Base-by-base conservation (phyloP, 768 basidiomycete genomes). In the Termitomyces titanicus region DNA sequence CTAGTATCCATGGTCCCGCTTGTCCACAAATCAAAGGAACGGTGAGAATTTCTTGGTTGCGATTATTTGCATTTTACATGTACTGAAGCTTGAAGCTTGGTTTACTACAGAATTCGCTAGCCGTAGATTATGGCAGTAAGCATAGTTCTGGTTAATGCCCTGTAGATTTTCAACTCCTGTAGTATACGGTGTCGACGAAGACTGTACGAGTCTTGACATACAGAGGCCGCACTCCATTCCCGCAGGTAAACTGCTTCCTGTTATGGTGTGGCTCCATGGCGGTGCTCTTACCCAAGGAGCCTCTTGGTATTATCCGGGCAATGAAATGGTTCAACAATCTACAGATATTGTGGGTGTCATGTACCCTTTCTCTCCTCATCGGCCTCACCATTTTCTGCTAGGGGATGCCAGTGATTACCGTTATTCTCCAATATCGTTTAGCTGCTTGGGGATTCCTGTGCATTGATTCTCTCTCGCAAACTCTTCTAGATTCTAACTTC, bases 401-500 rank as follows among this genome's bases (percentile, higher is more conserved):
- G 62, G 53, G 50, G n/a, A 46, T 56, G 18, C 62, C 59, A 5
- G 57, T 63, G 17, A 63, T 63, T 27, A 61, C 60, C 27, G 57
- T 63, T 8, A 55, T 61, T 34, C 33, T 63, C 1, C 58, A 63
- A 45, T 63, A 63, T 35, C 62, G 62, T 13, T 52, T 63, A 18
- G 51, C 62, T 35, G 62, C 60, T 31, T 61, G 53, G 51, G 62
- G 62, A n/a, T 63, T 63, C 60, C 47, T 63, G 62, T 63, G n/a
- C 24, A 60, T 53, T 18, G 9, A 33, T 25, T 11, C 1, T 35
- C 38, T 20, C 33, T 35, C 13, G 2, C 39, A 2, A 13, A 10
- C 31, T 0, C 18, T 18, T 29, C 10, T 0, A 10, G 15, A 12
- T 25, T 22, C 17, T 45, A 3, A 55, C 10, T 31, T 22, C 20